Evolutionary conservation across 2,329 filamentous ascomycete genomes (phyloP), one percentile per base, ranked within the genome.

Genomic region (Penicillium hesseltinei): DNA sequence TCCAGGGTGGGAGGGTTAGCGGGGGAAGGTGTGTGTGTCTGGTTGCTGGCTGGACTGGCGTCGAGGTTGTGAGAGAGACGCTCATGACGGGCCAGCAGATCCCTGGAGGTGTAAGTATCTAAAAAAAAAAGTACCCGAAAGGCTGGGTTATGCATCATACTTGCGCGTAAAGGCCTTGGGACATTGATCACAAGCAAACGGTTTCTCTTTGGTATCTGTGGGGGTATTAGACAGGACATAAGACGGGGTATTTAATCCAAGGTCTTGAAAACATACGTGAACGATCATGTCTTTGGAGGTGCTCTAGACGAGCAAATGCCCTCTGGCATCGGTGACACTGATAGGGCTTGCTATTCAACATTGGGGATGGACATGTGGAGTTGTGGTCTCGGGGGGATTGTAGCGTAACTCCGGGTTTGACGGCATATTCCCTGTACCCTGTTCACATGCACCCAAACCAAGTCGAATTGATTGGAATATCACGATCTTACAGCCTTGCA

Each of bases 181-280:
- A 39, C 71, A 73, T 59, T 66, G 65, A 9, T 56, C 44, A 39
- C 70, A 73, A 54, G 54, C 47, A 43, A 65, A 73, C 3, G 71
- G 71, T 54, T 73, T 73, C 54, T 73, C 71, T 35, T 73, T 73
- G 21, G 71, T 73, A 55, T 73, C 71, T 73, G 47, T 27, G 33
- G 39, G 49, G 44, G 17, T n/a, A 39, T 61, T 49, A 64, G 58
- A 51, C 40, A 13, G 49, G 44, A 40, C n/a, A 39, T 61, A 47
- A 63, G 58, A 49, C 39, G 38, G 25, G 38, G 49, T 42, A 23
- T 27, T 21, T 4, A 1, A 10, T 27, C n/a, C 35, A 23, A 25
- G 38, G 19, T n/a, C n/a, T n/a, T 25, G 17, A 25, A 35, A 21
- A 58, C 65, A 40, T 68, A 73, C 70, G 71, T 35, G 71, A 73